Percentiles rank a stretch among this genome's conserved stretches.
Conservation (phyloP, 345 rosid species). For the Trapa incisa region DNA sequence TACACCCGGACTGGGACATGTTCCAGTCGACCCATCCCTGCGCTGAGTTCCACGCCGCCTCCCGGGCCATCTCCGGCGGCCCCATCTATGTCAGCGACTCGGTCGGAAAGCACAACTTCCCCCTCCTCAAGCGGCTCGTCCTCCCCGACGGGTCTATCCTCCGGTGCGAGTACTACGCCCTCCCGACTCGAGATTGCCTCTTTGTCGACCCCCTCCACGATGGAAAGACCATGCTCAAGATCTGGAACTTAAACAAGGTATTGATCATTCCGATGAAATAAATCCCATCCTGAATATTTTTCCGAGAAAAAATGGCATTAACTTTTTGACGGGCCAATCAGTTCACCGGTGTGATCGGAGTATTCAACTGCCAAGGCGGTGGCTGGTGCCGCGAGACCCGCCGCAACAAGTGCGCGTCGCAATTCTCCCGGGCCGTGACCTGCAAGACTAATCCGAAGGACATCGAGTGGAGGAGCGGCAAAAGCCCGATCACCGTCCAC, state of each 20-base stretch:
- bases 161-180: constrained; percentile 78
- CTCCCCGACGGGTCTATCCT: constrained; percentile 70
- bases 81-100: constrained; percentile 77
- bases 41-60: constrained; percentile 93
- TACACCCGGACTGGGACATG: constrained; percentile 99
- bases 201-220: constrained; percentile 91
- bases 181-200: constrained; percentile 82
- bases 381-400: constrained; percentile 84
- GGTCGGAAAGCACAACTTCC: constrained; percentile 75
- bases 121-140: constrained; percentile 52
- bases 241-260: constrained; percentile 97
- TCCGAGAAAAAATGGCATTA: too few species aligned
- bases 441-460: constrained; percentile 44
- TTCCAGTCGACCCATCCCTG: constrained; percentile 96
- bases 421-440: constrained; percentile 39
- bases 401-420: constrained; percentile 60
- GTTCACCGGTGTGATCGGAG: constrained; percentile 80
- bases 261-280: not conserved
- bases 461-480: constrained; percentile 79
- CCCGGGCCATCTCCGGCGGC: constrained; percentile 90
- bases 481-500: constrained; percentile 38
- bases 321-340: constrained; percentile 3
- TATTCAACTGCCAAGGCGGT: constrained; percentile 97
- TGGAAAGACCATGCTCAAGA: constrained; percentile 98
- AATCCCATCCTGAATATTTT: not conserved